Evolutionary conservation across 768 basidiomycete genomes (phyloP), one percentile per base, ranked within the genome.

Genomic region (Boletus edulis): DNA sequence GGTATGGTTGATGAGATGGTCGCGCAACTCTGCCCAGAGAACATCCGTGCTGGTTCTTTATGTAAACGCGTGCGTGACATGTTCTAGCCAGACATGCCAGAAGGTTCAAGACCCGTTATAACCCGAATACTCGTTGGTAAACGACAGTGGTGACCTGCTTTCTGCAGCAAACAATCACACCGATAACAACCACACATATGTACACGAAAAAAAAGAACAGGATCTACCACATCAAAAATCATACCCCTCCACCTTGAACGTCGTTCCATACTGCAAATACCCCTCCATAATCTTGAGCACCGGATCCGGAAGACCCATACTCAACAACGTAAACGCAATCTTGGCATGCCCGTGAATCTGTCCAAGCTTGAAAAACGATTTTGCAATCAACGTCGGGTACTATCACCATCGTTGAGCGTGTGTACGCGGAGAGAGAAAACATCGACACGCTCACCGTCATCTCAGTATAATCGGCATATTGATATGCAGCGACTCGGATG

Each of bases 201-300:
- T 29, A 29, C 29, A 29, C 9, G 29, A 2, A 29, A 29, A 29
- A 13, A 35, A 14, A 12, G 14, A 1, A 5, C 13, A 14, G 12
- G 2, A 35, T 14, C 34, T 13, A 9, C 38, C 22, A 12, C 22
- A 12, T 45, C 65, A 91, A 73, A 88, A 91, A 67, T 91, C 89
- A 64, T 78, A 86, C 27, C 90, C 91, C 72, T 94, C 92, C 38
- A 95, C 87, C 67, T 88, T 88, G 78, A 98, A 97, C 50, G 76
- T 78, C 70, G 83, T 85, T 14, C 92, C 95, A 71, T 95, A 96
- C 62, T 87, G 83, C 68, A 96, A 74, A 69, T 93, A 94, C 57
- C 87, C 86, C 59, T 94, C 86, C 91, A 98, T 94, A 61, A 97
- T 90, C 75, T 91, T 94, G 63, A 90, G 76, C 52, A 97, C 89